Evolutionary conservation across 2,329 filamentous ascomycete genomes (phyloP).

Genomic region (Fusarium incarnatum): DNA sequence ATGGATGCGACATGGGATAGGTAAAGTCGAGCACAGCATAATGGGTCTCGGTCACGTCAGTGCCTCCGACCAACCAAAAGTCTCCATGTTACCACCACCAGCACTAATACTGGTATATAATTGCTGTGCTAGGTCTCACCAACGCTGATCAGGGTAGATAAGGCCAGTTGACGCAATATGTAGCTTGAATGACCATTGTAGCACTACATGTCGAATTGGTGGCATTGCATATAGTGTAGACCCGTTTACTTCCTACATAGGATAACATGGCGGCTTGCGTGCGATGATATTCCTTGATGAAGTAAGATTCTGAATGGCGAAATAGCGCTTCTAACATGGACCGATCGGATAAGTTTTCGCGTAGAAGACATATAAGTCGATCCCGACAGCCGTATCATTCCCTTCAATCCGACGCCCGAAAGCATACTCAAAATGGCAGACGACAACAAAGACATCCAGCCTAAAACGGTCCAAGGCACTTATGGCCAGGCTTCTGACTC

Average conservation of each 20-base stretch:
- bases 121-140: background rate
- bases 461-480: background rate
- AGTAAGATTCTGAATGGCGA: background rate
- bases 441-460: background rate
- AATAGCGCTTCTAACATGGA: fast-evolving
- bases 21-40: conserved; percentile 29
- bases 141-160: background rate
- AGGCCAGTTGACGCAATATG: conserved; percentile 25
- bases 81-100: background rate
- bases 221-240: fast-evolving
- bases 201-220: background rate
- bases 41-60: conserved; percentile 32
- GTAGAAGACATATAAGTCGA: conserved; percentile 3
- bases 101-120: background rate
- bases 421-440: background rate
- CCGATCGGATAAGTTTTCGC: background rate
- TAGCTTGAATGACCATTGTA: conserved; percentile 12
- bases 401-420: too few relatives aligned
- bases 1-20: background rate
- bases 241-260: background rate
- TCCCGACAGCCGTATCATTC: fast-evolving
- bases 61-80: background rate
- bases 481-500: conserved; percentile 6
- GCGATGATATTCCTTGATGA: background rate
- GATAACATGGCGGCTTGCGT: background rate